Percentiles rank a stretch among this genome's conserved stretches.
Evolutionary conservation across 2,329 filamentous ascomycete species (phyloP).

Genomic region (Fusarium denticulatum): DNA sequence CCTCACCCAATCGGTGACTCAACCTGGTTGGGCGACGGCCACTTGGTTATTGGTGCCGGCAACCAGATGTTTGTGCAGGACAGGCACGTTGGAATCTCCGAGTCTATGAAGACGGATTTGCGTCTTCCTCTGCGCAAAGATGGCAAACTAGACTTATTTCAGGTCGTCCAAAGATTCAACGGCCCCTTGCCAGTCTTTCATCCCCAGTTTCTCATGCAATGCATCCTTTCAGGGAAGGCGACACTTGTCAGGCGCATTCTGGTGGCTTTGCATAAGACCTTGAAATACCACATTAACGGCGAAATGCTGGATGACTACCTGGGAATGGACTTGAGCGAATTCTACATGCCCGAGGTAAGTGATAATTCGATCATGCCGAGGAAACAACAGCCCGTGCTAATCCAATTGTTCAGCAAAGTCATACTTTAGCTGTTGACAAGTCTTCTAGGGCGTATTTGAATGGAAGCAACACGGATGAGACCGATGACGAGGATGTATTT

Average conservation of each 20-base stretch:
- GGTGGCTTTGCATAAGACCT: constrained; percentile 73
- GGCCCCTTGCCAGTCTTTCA: constrained; percentile 91
- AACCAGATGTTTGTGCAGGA: constrained; percentile 91
- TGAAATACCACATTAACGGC: constrained; percentile 86
- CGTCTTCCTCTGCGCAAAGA: constrained; percentile 59
- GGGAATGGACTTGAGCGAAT: constrained; percentile 69
- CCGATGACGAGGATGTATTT: constrained; percentile 70
- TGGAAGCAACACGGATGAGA: constrained; percentile 48
- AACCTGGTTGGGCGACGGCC: constrained; percentile 86
- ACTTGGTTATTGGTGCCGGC: constrained; percentile 87
- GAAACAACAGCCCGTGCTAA: constrained; percentile 7
- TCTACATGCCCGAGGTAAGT: constrained; percentile 55
- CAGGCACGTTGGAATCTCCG: constrained; percentile 73
- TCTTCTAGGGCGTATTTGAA: constrained; percentile 52
- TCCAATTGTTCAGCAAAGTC: constrained; percentile 19
- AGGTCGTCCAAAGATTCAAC: constrained; percentile 84
- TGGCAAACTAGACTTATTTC: constrained; percentile 76
- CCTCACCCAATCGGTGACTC: constrained; percentile 93
- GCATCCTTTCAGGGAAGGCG: constrained; percentile 82
- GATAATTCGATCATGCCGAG: background rate
- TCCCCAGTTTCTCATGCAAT: constrained; percentile 88
- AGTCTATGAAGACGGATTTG: constrained; percentile 65
- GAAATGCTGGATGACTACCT: constrained; percentile 84
- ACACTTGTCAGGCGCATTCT: constrained; percentile 77
- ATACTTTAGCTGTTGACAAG: constrained; percentile 39